Percentiles rank a stretch among this genome's conserved stretches.
phyloP scores from a whole-genome alignment of 2,329 filamentous ascomycete species.

The Sporothrix humicola region DNA sequence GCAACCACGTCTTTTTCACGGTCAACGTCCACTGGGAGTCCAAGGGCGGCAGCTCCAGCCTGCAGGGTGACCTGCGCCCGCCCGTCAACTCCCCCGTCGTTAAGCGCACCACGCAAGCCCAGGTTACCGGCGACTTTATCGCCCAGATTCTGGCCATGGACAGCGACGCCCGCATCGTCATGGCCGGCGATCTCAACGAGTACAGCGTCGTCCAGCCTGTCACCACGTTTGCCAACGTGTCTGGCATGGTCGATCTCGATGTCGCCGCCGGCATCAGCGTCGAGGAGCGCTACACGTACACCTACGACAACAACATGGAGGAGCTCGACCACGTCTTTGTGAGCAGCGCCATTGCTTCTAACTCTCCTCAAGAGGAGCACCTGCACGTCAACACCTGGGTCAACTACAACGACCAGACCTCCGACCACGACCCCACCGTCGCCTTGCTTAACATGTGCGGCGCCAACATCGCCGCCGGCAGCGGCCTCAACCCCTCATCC shows the following conservation, averaged over 20 bases:
- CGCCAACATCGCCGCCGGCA: constrained; percentile 25
- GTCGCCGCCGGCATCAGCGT: constrained; percentile 58
- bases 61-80: constrained; percentile 69
- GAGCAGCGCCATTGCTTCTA: constrained; percentile 56
- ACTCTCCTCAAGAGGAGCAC: constrained; percentile 61
- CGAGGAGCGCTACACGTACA: constrained; percentile 71
- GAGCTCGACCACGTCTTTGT: constrained; percentile 74
- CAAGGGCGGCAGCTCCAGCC: constrained; percentile 68
- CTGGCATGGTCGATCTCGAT: constrained; percentile 66
- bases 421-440: constrained; percentile 73
- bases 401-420: constrained; percentile 59
- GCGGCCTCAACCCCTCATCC: background rate
- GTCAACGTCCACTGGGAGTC: constrained; percentile 72
- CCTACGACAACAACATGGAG: constrained; percentile 72
- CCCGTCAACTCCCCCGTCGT: constrained; percentile 69
- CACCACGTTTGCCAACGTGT: constrained; percentile 57
- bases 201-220: constrained; percentile 68
- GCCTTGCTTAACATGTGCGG: constrained; percentile 66
- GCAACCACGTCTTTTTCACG: constrained; percentile 66
- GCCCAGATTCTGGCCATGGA: constrained; percentile 62
- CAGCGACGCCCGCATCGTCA: constrained; percentile 61
- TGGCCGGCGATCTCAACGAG: constrained; percentile 75
- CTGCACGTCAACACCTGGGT: constrained; percentile 75
- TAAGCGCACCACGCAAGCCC: constrained; percentile 61
- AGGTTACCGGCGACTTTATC: constrained; percentile 65